Base-by-base conservation (phyloP, 2,329 filamentous ascomycete species). In the Diplodia mutila region DNA sequence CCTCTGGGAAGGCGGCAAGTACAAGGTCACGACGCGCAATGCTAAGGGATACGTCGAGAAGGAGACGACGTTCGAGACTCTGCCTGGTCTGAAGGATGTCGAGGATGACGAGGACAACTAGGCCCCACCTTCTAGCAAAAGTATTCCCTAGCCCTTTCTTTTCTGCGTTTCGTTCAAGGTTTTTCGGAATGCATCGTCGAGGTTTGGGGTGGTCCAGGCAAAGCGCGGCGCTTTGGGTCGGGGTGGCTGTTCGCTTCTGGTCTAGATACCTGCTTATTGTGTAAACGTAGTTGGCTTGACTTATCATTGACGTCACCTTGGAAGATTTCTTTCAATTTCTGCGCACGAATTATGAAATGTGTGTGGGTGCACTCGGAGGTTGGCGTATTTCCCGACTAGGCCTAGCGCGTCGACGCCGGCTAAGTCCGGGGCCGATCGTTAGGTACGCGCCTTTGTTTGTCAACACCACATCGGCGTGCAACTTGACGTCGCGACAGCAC, bases 1-100 rank as follows among this genome's bases (percentile, higher is more conserved):
- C 78, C 84, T 98, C 48, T 94, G 95, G 75, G 83, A 94, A 37
- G 89, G 91, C 14, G 93, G 93, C 2, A 90, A 90, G 77, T 97
- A 97, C 59, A 74, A 70, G 67, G 69, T 79, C 49, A 77, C 74
- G 12, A 75, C 72, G 9, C 73, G 69, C 57, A 71, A 78, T 64
- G 66, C 61, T 18, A 75, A 75, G 48, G 77, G 77, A 0, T 54
- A 69, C 46, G 55, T 70, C 18, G 69, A 70, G 34, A 70, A 69
- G 23, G 64, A 69, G 51, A 70, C 66, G 21, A 67, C 59, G 11
- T 70, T 70, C 52, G 61, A 61, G 29, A 68, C 66, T 16, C 21
- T 61, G n/a, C 61, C 61, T 21, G 71, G 69, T 9, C 70, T 69
- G 39, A 67, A 70, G 39, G 71, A 68, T 37, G 72, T 68, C 12